Base-by-base conservation (phyloP, 2,329 filamentous ascomycete species). In the Arthrobotrys iridis region DNA sequence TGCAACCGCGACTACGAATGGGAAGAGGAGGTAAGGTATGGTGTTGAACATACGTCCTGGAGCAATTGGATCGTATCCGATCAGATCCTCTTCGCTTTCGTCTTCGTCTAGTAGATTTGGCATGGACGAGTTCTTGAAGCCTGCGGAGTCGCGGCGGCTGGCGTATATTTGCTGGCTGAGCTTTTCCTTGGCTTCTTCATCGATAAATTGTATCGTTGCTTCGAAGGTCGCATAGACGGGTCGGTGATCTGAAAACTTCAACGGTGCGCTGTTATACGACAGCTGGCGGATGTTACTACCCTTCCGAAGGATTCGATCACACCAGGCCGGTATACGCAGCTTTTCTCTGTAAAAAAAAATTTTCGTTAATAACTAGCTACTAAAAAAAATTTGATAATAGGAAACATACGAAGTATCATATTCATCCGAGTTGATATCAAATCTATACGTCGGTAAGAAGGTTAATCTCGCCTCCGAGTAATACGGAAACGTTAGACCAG, bases 391-490 rank as follows among this genome's bases (percentile, higher is more conserved):
- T 5, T 10, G 5, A 20, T 30, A 41, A 3, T 41, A 46, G 5
- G 4, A 20, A 35, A 84, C 89, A 83, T 85, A 92, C 87, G 94
- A 97, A 7, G 91, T 94, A 82, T 99, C 95, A 81, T 97, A 99
- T 60, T 87, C 87, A 81, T 98, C 93, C 2, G 88, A 91, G 28
- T 92, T 93, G 76, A 97, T 85, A 81, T 99, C 92, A 81, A 92
- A 99, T 82, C 96, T 97, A 84, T 99, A 99, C 0, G 95, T 99
- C 0, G 95, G 95, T 79, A 91, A 86, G 81, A 99, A 99, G 0
- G 86, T 90, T 78, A 98, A 96, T 64, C 88, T 88, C 3, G 91
- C 90, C 83, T 99, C 95, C 0, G 92, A 94, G 82, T 98, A 99
- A 81, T 91, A 96, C 0, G 89, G 92, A 79, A 99, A 99, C 0